Evolutionary conservation across 2,329 filamentous ascomycete species (phyloP), one percentile per base, ranked within the genome.

Genomic region (Verticillium dahliae): DNA sequence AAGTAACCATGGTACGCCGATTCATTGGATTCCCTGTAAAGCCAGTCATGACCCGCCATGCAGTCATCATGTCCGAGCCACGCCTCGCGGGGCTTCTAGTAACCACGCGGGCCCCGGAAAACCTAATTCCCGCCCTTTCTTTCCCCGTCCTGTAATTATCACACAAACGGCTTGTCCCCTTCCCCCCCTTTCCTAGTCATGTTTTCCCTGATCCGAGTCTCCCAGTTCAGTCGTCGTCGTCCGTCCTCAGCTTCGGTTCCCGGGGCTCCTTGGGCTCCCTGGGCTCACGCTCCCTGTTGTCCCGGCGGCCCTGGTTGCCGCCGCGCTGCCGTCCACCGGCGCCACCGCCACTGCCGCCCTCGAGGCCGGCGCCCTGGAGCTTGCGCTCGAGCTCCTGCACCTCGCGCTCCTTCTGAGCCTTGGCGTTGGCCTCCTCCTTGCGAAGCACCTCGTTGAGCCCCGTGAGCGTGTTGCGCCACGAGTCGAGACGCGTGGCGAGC

Each of bases 401-500:
- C 78, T 92, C 91, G 68, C 88, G 88, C 80, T 96, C 92, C 78
- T 87, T 88, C 75, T 91, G 87, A 60, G 86, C 80, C 69, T 90
- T 83, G 68, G 90, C 93, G 70, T 90, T 89, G 77, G 88, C 83
- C 81, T 96, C 89, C 81, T 96, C 91, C 73, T 85, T 81, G 71
- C 88, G 86, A 67, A 98, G 85, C 56, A 95, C 91, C 61, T 82
- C 80, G 68, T 96, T 80, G 18, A 99, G 92, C 67, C 86, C 87
- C 72, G 86, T 84, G 70, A 98, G 81, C 69, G 91, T 94, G 69
- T 86, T 83, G 75, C 90, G 88, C 94, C 94, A 98, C 75, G 92
- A 90, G 78, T 97, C 93, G 70, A 99, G 81, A 65, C 94, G 85
- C 66, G 90, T 91, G 64, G 92, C 90, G 60, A 99, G 89, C 81